Percentiles rank a stretch among this genome's conserved stretches.
phyloP scores from a whole-genome alignment of 2,329 filamentous ascomycete genomes.

The Botrytis paeoniae region DNA sequence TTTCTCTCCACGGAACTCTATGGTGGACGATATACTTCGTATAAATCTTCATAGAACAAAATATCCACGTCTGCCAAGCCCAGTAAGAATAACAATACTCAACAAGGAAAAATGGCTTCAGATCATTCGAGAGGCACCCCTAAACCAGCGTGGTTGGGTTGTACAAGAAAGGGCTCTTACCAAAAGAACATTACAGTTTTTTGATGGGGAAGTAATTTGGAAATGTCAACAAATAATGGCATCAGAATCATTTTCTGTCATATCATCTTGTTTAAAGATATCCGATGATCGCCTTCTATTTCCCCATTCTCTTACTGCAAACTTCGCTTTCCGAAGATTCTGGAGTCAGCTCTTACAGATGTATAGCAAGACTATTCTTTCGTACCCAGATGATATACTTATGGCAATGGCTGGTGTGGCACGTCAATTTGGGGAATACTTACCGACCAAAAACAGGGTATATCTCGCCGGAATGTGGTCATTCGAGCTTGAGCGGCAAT shows the following conservation, averaged over 20 bases:
- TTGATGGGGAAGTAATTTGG: neutral
- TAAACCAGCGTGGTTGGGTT: neutral
- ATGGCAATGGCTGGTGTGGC: neutral
- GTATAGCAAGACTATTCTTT: neutral
- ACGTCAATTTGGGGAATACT: neutral
- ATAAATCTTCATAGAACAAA: neutral
- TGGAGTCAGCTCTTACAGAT: neutral
- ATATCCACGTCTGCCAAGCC: neutral
- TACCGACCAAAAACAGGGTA: neutral
- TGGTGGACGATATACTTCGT: neutral
- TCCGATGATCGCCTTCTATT: neutral
- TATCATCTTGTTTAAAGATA: neutral
- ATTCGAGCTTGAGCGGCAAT: conserved; percentile 3
- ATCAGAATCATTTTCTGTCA: neutral
- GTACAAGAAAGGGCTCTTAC: neutral
- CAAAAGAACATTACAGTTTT: neutral
- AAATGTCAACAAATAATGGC: neutral
- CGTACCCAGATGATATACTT: neutral
- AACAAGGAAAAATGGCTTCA: neutral
- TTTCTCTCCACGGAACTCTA: neutral
- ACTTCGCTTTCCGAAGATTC: neutral
- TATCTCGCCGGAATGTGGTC: conserved; percentile 2
- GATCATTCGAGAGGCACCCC: neutral
- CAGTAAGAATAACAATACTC: neutral
- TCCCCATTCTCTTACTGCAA: neutral